Base-by-base conservation (phyloP, 78 protist species). In the Dictyostelium purpureum region DNA sequence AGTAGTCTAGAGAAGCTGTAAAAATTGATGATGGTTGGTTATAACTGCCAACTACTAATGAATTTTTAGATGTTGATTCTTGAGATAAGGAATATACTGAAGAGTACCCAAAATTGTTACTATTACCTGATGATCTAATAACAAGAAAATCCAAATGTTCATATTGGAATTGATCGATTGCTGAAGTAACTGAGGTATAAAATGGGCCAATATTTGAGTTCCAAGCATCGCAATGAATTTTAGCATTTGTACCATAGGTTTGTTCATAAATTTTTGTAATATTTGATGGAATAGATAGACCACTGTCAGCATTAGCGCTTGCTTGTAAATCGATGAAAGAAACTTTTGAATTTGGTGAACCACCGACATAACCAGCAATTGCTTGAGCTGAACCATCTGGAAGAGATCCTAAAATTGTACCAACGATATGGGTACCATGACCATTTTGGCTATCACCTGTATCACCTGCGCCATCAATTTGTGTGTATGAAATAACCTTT, bases 401-500 rank as follows among this genome's bases (percentile, higher is more conserved):
- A 2, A 71, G 42, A n/a, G n/a, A 12, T 26, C 85, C 85, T 18
- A 77, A 14, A 24, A 77, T 57, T 3, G 59, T 57, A 77, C 85
- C 85, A 40, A 57, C 85, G 4, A 77, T 42, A 57, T 77, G 85
- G 1, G 85, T 77, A 26, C 85, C 85, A 57, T 77, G 85, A 16
- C 85, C 85, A 57, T 77, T 42, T 2, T 57, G 5, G 6, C 10
- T 12, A 40, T 77, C 85, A 0, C 38, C 57, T 24, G 12, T 19
- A 35, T 35, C 69, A 21, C 56, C 65, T 5, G 24, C 45, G 24
- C 66, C 43, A 63, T 33, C 35, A 19, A 12, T 18, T n/a, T 19
- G 19, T 19, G 37, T 10, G 19, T 77, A 77, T 6, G 59, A 19
- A 9, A 77, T 21, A 14, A 77, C 40, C 70, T 77, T 77, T 77